Conservation (phyloP, 1,284 basidiomycete genomes). For the Violaceomyces palustris region DNA sequence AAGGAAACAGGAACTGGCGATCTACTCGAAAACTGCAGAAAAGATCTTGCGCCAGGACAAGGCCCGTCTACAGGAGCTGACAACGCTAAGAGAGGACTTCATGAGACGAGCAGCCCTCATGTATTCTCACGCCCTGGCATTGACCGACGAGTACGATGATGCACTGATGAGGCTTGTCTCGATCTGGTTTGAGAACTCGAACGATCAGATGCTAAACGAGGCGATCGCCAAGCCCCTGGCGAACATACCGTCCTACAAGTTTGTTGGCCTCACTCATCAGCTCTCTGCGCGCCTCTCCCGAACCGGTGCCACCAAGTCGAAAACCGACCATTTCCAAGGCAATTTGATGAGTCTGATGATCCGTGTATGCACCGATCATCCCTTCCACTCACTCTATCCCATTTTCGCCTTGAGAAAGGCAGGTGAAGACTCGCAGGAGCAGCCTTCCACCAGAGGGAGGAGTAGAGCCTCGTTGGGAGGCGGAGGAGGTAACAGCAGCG, state of each 20-base stretch:
- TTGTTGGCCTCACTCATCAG: conserved; percentile 85
- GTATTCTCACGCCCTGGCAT: conserved; percentile 70
- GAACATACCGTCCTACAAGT: conserved; percentile 77
- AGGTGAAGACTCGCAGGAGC: conserved; percentile 17
- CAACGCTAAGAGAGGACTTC: conserved; percentile 57
- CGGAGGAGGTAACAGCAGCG: conserved; percentile 6
- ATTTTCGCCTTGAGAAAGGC: conserved; percentile 62
- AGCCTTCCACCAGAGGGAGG: no score
- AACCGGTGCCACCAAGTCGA: conserved; percentile 48
- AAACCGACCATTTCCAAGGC: conserved; percentile 59
- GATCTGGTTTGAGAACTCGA: conserved; percentile 83
- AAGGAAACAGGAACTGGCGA: conserved; percentile 8
- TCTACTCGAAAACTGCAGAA: conserved; percentile 21
- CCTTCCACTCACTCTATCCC: conserved; percentile 88
- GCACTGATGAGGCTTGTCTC: conserved; percentile 74
- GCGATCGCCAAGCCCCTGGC: conserved; percentile 60
- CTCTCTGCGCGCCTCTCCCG: conserved; percentile 71
- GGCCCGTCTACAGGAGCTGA: conserved; percentile 17
- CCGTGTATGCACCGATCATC: conserved; percentile 81
- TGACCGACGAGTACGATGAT: conserved; percentile 70
- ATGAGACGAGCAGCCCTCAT: conserved; percentile 72
- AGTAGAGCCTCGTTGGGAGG: conserved; percentile 5
- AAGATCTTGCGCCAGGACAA: conserved; percentile 30
- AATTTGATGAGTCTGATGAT: conserved; percentile 65
- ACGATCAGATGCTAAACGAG: conserved; percentile 60